phyloP scores from a whole-genome alignment of 345 rosid species.

The Eucalyptus globulus region DNA sequence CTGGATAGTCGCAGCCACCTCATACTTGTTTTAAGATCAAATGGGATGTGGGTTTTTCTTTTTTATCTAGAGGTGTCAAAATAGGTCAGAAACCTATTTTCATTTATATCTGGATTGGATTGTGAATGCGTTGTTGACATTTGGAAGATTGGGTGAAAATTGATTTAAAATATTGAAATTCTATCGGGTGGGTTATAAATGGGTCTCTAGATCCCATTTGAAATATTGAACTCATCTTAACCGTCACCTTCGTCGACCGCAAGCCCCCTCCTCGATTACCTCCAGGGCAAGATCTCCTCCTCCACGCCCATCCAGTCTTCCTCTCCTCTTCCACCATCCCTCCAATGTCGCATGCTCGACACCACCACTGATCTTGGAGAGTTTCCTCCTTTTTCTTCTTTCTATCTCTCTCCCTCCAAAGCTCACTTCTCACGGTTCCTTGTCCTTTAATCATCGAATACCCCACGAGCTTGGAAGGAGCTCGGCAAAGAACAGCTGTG shows the following conservation, averaged over 20 bases:
- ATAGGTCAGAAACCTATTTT: background rate
- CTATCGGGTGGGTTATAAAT: background rate
- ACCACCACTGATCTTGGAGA: background rate
- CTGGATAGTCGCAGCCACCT: background rate
- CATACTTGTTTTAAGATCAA: background rate
- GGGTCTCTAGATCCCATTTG: background rate
- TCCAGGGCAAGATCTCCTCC: conserved; percentile 51
- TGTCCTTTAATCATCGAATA: conserved; percentile 51
- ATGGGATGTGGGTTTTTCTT: background rate
- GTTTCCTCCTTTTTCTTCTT: conserved; percentile 17
- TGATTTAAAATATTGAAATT: background rate
- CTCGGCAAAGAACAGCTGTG: conserved; percentile 20
- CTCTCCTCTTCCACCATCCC: conserved; percentile 1
- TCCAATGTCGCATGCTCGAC: background rate
- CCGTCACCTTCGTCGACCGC: conserved; percentile 66
- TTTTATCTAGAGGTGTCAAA: background rate
- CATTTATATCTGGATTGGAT: background rate
- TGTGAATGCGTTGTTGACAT: background rate
- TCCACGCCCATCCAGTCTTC: conserved; percentile 58
- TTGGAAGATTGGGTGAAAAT: background rate
- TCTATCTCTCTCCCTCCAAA: conserved; percentile 12
- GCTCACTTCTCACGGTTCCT: conserved; percentile 20
- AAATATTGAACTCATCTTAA: background rate
- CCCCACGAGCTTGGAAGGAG: conserved; percentile 16
- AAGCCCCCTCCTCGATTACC: conserved; percentile 79